These are phyloP conservation scores for Cylindrodendrum hubeiense DNA, from an alignment of 2,329 filamentous ascomycete species.

Conservation along the genomic window DNA sequence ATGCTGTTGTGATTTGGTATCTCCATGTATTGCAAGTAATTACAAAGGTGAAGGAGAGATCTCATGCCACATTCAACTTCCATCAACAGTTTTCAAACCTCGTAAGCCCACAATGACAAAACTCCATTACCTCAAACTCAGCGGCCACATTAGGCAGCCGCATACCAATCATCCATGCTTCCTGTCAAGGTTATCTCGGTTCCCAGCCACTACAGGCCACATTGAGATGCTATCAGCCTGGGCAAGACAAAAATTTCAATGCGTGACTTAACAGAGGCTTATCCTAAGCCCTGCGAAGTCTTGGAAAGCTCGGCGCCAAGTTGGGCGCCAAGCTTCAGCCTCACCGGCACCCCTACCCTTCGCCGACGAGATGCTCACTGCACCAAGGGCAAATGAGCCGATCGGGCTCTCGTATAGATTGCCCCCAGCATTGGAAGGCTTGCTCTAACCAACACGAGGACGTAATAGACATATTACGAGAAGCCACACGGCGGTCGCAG, in stretches of 20 bases:
- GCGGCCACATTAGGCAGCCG: no score
- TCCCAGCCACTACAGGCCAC: background rate
- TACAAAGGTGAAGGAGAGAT: no score
- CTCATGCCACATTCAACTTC: no score
- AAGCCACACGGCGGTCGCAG: background rate
- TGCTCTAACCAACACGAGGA: background rate
- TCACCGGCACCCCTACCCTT: background rate
- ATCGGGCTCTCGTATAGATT: background rate
- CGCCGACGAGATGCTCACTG: background rate
- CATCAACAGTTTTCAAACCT: background rate
- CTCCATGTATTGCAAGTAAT: no score
- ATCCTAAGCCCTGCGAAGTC: background rate
- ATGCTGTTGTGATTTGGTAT: no score
- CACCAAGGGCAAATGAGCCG: background rate
- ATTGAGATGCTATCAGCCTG: background rate
- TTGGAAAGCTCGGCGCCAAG: no score
- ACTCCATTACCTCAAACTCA: background rate
- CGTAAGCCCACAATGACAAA: background rate
- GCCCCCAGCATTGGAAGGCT: background rate
- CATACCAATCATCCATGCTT: constrained; percentile 15
- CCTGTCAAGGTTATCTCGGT: constrained; percentile 20
- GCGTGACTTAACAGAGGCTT: constrained; percentile 6
- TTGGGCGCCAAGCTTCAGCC: constrained; percentile 10
- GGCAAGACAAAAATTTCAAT: background rate
- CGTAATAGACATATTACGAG: background rate